Evolutionary conservation across 2,329 filamentous ascomycete genomes (phyloP).

Genomic region (Xylaria sp.): DNA sequence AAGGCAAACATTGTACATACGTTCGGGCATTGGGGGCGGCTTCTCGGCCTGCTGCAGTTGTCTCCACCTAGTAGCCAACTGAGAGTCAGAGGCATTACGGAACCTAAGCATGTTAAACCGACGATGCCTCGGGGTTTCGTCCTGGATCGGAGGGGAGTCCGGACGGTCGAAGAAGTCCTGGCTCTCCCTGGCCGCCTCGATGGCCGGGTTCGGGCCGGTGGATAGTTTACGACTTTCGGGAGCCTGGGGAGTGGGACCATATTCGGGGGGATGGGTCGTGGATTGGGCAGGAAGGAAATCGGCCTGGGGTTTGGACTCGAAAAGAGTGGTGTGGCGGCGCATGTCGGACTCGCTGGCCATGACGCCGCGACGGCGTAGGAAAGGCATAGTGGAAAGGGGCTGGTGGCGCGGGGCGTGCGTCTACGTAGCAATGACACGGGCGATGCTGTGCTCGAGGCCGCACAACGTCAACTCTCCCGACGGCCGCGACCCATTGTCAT

Average conservation of each 20-base stretch:
- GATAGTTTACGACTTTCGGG: slow-evolving; percentile 22
- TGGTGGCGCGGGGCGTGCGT: slow-evolving; percentile 13
- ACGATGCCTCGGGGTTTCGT: slow-evolving; percentile 51
- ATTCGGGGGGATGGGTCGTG: slow-evolving; percentile 10
- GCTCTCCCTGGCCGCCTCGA: slow-evolving; percentile 22
- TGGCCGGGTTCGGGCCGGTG: slow-evolving; percentile 16
- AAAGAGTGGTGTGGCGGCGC: slow-evolving; percentile 45
- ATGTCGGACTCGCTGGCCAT: slow-evolving; percentile 56
- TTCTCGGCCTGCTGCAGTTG: slow-evolving; percentile 54
- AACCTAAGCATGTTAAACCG: slow-evolving; percentile 72
- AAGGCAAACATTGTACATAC: slow-evolving; percentile 34
- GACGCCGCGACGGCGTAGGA: slow-evolving; percentile 57
- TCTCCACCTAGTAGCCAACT: slow-evolving; percentile 71
- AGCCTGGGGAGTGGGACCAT: slow-evolving; percentile 13
- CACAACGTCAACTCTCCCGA: slow-evolving; percentile 29
- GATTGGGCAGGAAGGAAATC: slow-evolving; percentile 23
- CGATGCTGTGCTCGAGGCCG: slow-evolving; percentile 20
- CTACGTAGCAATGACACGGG: slow-evolving; percentile 15
- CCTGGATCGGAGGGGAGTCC: slow-evolving; percentile 48
- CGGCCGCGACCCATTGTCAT: slow-evolving; percentile 28
- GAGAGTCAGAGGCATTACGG: slow-evolving; percentile 88
- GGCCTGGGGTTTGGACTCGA: slow-evolving; percentile 25
- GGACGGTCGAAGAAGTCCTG: slow-evolving; percentile 35
- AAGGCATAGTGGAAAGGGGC: slow-evolving; percentile 45
- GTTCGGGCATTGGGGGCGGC: slow-evolving; percentile 53